Evolutionary conservation across 768 basidiomycete species (phyloP).

Genomic region (Rhizopogon salebrosus): DNA sequence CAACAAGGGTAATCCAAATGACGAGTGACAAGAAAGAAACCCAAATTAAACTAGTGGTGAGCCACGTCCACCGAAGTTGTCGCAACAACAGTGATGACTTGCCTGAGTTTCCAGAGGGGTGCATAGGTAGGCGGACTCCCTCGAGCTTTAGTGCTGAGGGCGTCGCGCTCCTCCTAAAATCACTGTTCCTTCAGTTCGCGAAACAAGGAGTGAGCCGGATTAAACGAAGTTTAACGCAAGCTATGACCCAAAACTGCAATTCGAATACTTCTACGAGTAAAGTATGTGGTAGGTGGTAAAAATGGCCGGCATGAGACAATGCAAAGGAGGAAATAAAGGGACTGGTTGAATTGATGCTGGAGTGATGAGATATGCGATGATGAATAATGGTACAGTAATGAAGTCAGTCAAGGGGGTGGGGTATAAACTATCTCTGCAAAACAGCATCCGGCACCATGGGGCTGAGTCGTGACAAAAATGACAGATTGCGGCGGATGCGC

Average conservation of each 20-base stretch:
- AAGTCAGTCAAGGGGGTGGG: neutral
- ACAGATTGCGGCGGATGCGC: conserved; percentile 28
- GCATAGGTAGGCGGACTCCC: too few species aligned
- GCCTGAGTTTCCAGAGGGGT: too few species aligned
- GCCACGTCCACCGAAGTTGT: too few species aligned
- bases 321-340: conserved; percentile 5
- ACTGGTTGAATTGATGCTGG: conserved; percentile 6
- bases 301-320: neutral
- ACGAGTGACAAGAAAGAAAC: too few species aligned
- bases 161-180: too few species aligned
- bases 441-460: conserved; percentile 7
- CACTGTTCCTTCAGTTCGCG: too few species aligned
- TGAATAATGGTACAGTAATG: conserved; percentile 3
- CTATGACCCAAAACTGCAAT: neutral
- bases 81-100: too few species aligned
- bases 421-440: conserved; percentile 7
- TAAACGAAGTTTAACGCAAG: too few species aligned
- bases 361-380: conserved; percentile 11
- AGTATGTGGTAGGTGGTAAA: neutral
- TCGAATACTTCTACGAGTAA: neutral
- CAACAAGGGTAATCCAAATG: too few species aligned
- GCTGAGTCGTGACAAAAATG: conserved; percentile 33
- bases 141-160: too few species aligned
- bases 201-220: too few species aligned
- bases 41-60: too few species aligned